Evolutionary conservation across 495 filamentous ascomycete genomes (phyloP), one percentile per base, ranked within the genome.

Genomic region (Opeltia flavorubescens): DNA sequence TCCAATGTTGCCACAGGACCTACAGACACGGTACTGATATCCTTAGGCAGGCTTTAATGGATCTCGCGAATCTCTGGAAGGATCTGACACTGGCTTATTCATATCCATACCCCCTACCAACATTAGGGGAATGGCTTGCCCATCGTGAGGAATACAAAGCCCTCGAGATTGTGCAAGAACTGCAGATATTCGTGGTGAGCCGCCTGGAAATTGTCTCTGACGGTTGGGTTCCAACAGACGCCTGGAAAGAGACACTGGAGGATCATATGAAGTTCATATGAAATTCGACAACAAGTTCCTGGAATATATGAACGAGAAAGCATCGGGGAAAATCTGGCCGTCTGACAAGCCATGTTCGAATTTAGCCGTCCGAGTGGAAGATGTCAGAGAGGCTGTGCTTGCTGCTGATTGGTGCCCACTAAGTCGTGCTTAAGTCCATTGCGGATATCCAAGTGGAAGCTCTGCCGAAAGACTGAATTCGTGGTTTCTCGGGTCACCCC

Each of bases 11-110:
- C 52, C 62, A 66, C 53, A 59, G 60, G 44, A 65, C 62, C n/a
- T 71, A 63, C 60, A 65, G 60, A 52, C 63, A 69, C 52, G 61
- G 67, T 23, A 62, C 60, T 11, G 61, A 60, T 36, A 65, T 58
- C 24, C 57, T 69, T 46, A 62, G 56, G 12, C 55, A 68, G 23
- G 62, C 66, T 49, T 47, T 70, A 43, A 70, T 71, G 42, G 59
- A 66, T 33, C 59, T 59, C 35, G 46, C 61, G 12, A 53, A 39
- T 18, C 48, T 50, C 44, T 70, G 63, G 68, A 57, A 56, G 15
- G 55, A 61, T 31, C 57, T 71, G 20, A 68, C 64, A 21, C 58
- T 71, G 17, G 30, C 51, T 25, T 62, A 59, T 21, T 52, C 56
- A 29, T 67, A 58, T 57, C 65, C 58, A 33, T 69, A 60, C 52